Conservation (phyloP, 148 eudicot species). For the Camellia lanceoleosa region DNA sequence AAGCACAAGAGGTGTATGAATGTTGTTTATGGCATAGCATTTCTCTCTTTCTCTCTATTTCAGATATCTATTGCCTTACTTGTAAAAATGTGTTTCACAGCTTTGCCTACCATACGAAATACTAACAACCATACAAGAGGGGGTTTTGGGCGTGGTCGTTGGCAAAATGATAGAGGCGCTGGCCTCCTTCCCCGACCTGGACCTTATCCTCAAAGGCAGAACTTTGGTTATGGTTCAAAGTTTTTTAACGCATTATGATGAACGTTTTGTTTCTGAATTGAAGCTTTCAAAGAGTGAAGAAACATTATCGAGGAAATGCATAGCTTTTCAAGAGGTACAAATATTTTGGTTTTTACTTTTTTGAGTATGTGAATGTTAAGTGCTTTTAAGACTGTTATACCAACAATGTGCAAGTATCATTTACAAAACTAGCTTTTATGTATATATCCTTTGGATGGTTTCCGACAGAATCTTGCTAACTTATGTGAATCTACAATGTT, state of each 20-base stretch:
- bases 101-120: constrained; percentile 65
- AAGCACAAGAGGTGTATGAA: neutral
- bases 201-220: constrained; percentile 61
- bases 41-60: neutral
- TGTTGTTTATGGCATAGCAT: neutral
- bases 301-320: constrained; percentile 72
- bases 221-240: constrained; percentile 50
- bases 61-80: neutral
- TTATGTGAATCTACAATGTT: neutral
- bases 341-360: neutral
- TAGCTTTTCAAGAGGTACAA: constrained; percentile 78
- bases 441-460: neutral
- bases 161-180: constrained; percentile 93
- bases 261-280: constrained; percentile 92
- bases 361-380: constrained; percentile 2
- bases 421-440: neutral
- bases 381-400: neutral
- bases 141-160: constrained; percentile 81
- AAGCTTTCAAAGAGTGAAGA: constrained; percentile 92
- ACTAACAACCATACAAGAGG: constrained; percentile 63
- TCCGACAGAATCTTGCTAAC: neutral
- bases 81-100: constrained; percentile 37
- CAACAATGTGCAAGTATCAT: neutral
- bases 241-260: constrained; percentile 60
- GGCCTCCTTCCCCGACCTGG: constrained; percentile 97